Conservation (phyloP, 345 rosid species). For the Citrus australasica region DNA sequence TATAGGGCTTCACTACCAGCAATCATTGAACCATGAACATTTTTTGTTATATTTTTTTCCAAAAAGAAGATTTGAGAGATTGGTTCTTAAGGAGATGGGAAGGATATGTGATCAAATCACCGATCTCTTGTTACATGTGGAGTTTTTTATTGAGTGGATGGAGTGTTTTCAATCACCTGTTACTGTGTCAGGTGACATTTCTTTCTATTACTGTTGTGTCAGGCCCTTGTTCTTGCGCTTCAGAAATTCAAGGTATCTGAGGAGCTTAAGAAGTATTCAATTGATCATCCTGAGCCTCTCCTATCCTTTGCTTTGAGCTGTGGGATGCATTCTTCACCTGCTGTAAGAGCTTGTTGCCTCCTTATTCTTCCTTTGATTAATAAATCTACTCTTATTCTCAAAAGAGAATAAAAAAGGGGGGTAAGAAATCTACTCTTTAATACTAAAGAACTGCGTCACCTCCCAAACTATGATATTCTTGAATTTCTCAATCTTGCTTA, state of each 20-base stretch:
- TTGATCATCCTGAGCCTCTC: conserved; percentile 63
- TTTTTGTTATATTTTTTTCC: conserved; percentile 3
- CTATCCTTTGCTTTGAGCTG: conserved; percentile 55
- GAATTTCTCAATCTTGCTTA: not conserved
- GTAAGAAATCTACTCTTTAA: not conserved
- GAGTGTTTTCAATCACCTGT: not conserved
- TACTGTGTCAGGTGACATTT: not conserved
- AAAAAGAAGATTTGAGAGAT: not conserved
- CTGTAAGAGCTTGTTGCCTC: conserved; percentile 38
- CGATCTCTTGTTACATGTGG: not conserved
- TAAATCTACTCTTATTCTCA: not conserved
- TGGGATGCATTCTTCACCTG: conserved; percentile 67
- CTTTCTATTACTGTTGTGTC: conserved; percentile 3
- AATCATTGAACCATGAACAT: not conserved
- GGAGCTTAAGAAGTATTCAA: conserved; percentile 40
- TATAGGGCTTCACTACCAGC: not conserved
- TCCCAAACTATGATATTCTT: not conserved
- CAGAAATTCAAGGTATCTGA: conserved; percentile 51
- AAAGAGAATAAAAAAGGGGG: too few relatives aligned
- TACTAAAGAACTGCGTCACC: not conserved
- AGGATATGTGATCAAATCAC: not conserved
- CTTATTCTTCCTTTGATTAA: not conserved
- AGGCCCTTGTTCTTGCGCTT: conserved; percentile 57
- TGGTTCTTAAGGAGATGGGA: not conserved
- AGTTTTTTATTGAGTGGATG: not conserved